These are phyloP conservation scores for Tetracladium setigerum DNA, from an alignment of 495 filamentous ascomycete species.

Conservation along the genomic window DNA sequence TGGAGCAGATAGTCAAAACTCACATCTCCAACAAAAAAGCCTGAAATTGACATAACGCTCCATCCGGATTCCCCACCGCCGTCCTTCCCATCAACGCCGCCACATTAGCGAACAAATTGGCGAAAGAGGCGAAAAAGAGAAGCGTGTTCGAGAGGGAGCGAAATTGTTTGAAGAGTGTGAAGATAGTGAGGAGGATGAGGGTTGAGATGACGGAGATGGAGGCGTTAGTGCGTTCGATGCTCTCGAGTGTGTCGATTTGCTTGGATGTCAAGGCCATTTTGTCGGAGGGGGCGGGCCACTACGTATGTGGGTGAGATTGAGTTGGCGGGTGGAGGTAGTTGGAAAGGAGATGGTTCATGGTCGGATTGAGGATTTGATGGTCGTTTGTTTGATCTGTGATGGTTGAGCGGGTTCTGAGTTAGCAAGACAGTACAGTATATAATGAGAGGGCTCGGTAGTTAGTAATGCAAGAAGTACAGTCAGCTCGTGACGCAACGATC, in stretches of 20 bases:
- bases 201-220: constrained; percentile 61
- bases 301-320: no score
- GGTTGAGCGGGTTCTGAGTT: no score
- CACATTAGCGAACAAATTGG: constrained; percentile 70
- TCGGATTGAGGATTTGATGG: no score
- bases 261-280: neutral
- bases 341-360: no score
- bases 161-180: constrained; percentile 47
- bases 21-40: constrained; percentile 62
- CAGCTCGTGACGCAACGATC: no score
- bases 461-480: no score
- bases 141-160: constrained; percentile 77
- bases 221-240: constrained; percentile 39
- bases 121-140: constrained; percentile 76
- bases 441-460: no score
- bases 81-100: constrained; percentile 62
- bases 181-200: constrained; percentile 63
- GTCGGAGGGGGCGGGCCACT: no score
- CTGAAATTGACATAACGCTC: constrained; percentile 63
- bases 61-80: constrained; percentile 40
- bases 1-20: constrained; percentile 26
- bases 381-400: no score
- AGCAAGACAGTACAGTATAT: no score
- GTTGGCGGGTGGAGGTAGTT: no score
- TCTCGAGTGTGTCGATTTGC: constrained; percentile 27